Evolutionary conservation across 768 basidiomycete species (phyloP).

Genomic region (Pseudohyphozyma bogoriensis): DNA sequence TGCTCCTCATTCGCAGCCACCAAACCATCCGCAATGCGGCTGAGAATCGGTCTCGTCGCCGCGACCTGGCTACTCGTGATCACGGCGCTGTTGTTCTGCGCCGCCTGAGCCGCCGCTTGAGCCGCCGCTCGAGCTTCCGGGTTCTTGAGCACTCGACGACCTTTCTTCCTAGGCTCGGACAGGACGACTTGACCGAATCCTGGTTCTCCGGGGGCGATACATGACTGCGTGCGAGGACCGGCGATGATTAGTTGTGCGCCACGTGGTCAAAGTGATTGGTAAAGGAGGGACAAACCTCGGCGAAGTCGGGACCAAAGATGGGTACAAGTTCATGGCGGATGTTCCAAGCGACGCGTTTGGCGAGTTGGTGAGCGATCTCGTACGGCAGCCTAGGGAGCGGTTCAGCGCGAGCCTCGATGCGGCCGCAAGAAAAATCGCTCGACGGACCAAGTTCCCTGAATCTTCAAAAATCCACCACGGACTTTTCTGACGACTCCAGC

Average conservation of each 20-base stretch:
- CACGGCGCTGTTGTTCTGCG: slow-evolving; percentile 4
- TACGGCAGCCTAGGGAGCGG: slow-evolving; percentile 60
- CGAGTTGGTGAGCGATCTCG: slow-evolving; percentile 41
- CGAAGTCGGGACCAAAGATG: slow-evolving; percentile 6
- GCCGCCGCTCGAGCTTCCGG: neutral
- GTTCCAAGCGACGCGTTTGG: slow-evolving; percentile 3
- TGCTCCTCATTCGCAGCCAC: neutral
- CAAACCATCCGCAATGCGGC: neutral
- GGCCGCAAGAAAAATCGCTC: neutral
- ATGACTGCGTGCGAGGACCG: neutral
- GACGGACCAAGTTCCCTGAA: slow-evolving; percentile 64
- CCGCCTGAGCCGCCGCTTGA: neutral
- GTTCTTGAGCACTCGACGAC: neutral
- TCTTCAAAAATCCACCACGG: slow-evolving; percentile 56
- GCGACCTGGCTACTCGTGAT: neutral
- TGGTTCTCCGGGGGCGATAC: neutral
- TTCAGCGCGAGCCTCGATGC: neutral
- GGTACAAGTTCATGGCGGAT: slow-evolving; percentile 8
- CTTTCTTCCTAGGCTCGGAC: neutral
- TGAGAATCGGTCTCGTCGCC: neutral
- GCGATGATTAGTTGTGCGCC: neutral
- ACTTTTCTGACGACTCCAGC: slow-evolving; percentile 50
- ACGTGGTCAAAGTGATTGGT: too few relatives aligned
- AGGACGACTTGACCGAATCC: slow-evolving; percentile 8
- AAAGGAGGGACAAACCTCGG: neutral